Conservation (phyloP, 495 filamentous ascomycete genomes). For the Lasiosphaeria miniovina region DNA sequence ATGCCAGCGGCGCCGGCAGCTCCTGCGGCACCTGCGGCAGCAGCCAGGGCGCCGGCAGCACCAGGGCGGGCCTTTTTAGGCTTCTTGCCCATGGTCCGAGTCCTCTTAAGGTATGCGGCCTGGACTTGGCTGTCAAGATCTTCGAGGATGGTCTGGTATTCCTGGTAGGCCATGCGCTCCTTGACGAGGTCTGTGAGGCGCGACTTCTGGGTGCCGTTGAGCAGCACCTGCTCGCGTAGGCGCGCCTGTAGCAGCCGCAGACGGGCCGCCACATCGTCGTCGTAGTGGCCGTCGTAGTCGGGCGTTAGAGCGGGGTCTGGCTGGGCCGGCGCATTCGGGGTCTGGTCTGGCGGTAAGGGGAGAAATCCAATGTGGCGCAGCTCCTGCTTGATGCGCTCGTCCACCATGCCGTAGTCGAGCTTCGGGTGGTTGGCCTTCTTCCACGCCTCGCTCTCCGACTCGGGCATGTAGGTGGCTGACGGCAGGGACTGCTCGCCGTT, state of each 20-base stretch:
- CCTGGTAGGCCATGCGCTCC: slow-evolving; percentile 89
- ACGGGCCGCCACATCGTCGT: slow-evolving; percentile 91
- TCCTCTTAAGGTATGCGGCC: slow-evolving; percentile 91
- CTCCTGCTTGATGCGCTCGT: slow-evolving; percentile 86
- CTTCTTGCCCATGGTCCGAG: slow-evolving; percentile 88
- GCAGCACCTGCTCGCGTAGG: slow-evolving; percentile 72
- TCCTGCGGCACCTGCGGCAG: slow-evolving; percentile 46
- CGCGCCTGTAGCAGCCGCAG: slow-evolving; percentile 79
- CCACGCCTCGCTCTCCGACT: slow-evolving; percentile 59
- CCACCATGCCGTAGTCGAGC: slow-evolving; percentile 77
- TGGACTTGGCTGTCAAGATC: slow-evolving; percentile 96
- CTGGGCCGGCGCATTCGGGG: slow-evolving; percentile 43
- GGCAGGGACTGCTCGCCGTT: slow-evolving; percentile 46
- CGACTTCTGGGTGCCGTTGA: slow-evolving; percentile 87
- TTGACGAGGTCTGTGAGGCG: slow-evolving; percentile 80
- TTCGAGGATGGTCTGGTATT: slow-evolving; percentile 94
- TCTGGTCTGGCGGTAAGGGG: slow-evolving; percentile 55
- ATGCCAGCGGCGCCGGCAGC: slow-evolving; percentile 52
- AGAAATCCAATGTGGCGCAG: slow-evolving; percentile 92
- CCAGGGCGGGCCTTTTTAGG: slow-evolving; percentile 83
- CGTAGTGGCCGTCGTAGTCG: slow-evolving; percentile 84
- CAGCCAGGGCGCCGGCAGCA: slow-evolving; percentile 53
- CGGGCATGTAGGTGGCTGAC: slow-evolving; percentile 72
- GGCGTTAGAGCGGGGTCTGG: slow-evolving; percentile 34
- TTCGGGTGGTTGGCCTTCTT: slow-evolving; percentile 59